phyloP scores from a whole-genome alignment of 1,139 yeast genomes.

The Magnusiomyces paraingens region DNA sequence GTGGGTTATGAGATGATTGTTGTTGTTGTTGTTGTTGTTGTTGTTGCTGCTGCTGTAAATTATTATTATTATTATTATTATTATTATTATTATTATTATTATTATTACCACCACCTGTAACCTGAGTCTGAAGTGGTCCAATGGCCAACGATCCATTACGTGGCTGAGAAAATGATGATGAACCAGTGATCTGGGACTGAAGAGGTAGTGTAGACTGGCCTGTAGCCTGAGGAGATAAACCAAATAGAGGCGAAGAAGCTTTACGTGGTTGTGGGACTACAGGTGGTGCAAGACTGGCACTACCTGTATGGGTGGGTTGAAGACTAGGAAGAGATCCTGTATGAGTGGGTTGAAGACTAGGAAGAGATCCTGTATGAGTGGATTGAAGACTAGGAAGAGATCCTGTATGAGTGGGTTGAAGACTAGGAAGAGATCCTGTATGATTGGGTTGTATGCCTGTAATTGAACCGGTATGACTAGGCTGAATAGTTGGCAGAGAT shows the following conservation, averaged over 20 bases:
- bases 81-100: not conserved
- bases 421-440: not conserved
- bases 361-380: not conserved
- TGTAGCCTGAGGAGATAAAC: constrained; percentile 12
- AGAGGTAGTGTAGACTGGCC: constrained; percentile 5
- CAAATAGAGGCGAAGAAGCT: constrained; percentile 1
- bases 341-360: not conserved
- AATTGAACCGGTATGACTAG: not conserved
- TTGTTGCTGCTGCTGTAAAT: not conserved
- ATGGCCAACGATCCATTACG: constrained; percentile 3
- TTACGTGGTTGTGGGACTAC: constrained; percentile 2
- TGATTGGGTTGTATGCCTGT: not conserved
- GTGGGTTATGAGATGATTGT: not conserved
- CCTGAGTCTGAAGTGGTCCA: constrained; percentile 7
- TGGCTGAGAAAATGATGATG: not conserved
- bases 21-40: not conserved
- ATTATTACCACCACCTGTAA: not conserved
- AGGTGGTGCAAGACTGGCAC: not conserved
- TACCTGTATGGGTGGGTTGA: constrained; percentile 8
- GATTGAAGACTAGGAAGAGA: not conserved
- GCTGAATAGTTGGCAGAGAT: not conserved
- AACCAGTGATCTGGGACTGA: constrained; percentile 9
- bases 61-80: not conserved
- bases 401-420: not conserved
- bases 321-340: not conserved